Evolutionary conservation across 352 stramenopile genomes (phyloP), one percentile per base, ranked within the genome.

Genomic region (Phytopythium delawarense): DNA sequence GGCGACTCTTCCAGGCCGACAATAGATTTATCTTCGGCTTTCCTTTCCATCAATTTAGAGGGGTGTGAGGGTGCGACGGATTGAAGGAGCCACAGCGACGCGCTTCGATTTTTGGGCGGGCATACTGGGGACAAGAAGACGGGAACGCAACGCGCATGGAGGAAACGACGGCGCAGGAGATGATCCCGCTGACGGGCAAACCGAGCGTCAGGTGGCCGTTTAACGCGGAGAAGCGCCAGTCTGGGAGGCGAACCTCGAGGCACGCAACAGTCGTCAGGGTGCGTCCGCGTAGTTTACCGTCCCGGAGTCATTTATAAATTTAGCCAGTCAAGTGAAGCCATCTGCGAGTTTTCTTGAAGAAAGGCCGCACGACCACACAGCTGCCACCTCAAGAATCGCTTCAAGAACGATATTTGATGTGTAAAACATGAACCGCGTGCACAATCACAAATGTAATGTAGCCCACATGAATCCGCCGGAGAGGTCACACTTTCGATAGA

Each of bases 1-100:
- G 53, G 53, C 53, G 53, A 49, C 53, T 23, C 53, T 59, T 59
- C 53, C 53, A 15, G 53, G 20, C n/a, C 25, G 16, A 30, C 44
- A 28, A 2, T 28, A 28, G 25, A 28, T 28, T 28, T 28, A 28
- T 28, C 25, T 28, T 28, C 37, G 37, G 37, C 37, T 42, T 42
- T 42, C 25, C 25, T 28, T 28, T 28, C 25, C 25, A 28, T 28
- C 25, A 28, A 28, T 28, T 28, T 28, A 28, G 25, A 28, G 25
- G 25, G 25, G 1, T 1, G 25, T 2, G 25, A 28, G 25, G 25
- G 25, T 28, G 25, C 25, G 25, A 28, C 25, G 25, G 2, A 28
- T 28, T 2, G 25, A 28, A 28, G 25, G 25, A 28, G 25, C 25
- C 25, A 28, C 25, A 28, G 25, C 25, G 1, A 28, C 2, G 25